Evolutionary conservation across 805 yeast species (phyloP), one percentile per base, ranked within the genome.

Genomic region (Ogataea pini): DNA sequence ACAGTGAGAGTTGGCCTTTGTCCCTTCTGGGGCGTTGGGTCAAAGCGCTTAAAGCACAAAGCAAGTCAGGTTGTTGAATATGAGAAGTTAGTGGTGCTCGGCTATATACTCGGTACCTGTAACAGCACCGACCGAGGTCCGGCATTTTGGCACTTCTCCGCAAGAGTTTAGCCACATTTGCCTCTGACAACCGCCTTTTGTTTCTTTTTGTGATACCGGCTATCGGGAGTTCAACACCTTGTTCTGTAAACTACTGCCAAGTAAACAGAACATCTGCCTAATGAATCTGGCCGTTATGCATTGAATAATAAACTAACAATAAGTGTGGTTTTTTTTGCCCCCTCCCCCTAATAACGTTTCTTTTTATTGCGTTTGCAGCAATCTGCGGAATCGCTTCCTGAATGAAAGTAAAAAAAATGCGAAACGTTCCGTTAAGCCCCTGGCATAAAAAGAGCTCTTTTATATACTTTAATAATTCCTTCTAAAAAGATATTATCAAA

Each of bases 391-490:
- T 24, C 27, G 27, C 14, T 18, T 20, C 40, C 8, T 13, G 12
- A 16, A 13, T 8, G 16, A n/a, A 37, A 25, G n/a, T n/a, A 37
- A 37, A 37, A 25, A 37, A 24, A 25, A 20, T n/a, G 41, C n/a
- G 48, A 39, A 37, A 32, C 40, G 16, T 22, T 22, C 31, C 38
- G 22, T 29, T 36, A 37, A 38, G 45, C 47, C 46, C 46, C 48
- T 49, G 52, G 42, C 48, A 34, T 41, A 41, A 31, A 34, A 39
- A 41, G 25, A 49, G 19, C 19, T 7, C 18, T 38, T 42, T 42
- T 42, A 47, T 47, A 47, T 41, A 42, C 36, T 28, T 36, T 16
- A 36, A 27, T 17, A 32, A 32, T n/a, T 32, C 36, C 10, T 19
- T 24, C 27, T 7, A 24, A n/a, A n/a, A n/a, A n/a, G n/a, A n/a